Evolutionary conservation across 352 stramenopile species (phyloP), one percentile per base, ranked within the genome.

Genomic region (Thalassiosira ordinaria): DNA sequence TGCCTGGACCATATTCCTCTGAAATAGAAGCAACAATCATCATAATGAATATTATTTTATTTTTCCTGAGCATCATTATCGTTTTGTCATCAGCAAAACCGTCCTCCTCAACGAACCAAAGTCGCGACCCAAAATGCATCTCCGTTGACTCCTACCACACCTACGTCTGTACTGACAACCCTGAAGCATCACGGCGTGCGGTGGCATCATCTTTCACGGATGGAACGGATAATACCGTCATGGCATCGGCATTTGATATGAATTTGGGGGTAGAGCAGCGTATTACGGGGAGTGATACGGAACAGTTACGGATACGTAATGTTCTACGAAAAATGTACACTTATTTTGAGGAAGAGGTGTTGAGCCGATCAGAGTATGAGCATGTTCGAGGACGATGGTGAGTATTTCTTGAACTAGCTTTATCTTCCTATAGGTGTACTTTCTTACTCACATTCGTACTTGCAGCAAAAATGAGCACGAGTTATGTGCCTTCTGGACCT

Each of bases 341-440:
- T 24, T 93, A 93, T 74, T 85, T 91, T 57, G 74, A 83, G 22
- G 39, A 83, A 33, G 88, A 93, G 72, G 81, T 93, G 20, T 37
- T 90, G 22, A 80, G 71, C 60, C 64, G 81, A 11, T 76, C 82
- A 29, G 84, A 89, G 57, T 93, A 93, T 72, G 76, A 85, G 41
- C 62, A 84, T 56, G 76, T 89, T 29, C 72, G 83, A 22, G 51
- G 37, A 26, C 69, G 56, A 65, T 91, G 87, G 78, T 88, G 80
- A 73, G 74, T 81, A 22, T 62, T 24, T 69, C 0, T 73, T 78
- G 16, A 16, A 70, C 13, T 9, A 22, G n/a, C n/a, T n/a, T n/a
- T 46, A 22, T 51, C 39, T 44, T 56, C 1, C 35, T 44, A 47
- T 24, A 14, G 6, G 22, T 70, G 35, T 22, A 35, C 59, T n/a